Evolutionary conservation across 192 early-diverging fungal genomes (phyloP), one percentile per base, ranked within the genome.

Genomic region (Geranomyces michiganensis): DNA sequence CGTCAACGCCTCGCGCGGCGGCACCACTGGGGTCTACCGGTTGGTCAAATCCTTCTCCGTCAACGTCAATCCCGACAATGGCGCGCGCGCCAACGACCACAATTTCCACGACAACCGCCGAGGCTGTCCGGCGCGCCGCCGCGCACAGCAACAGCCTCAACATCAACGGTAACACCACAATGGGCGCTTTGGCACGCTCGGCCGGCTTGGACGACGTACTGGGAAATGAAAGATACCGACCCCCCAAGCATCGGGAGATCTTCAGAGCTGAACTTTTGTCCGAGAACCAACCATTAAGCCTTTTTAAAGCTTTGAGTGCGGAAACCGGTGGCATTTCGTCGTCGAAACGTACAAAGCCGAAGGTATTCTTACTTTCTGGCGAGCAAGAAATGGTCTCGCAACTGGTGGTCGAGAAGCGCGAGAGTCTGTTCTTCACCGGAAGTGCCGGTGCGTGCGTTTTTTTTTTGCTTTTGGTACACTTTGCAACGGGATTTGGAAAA

Each of bases 361-460:
- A 60, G 58, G 19, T 60, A 7, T 17, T 31, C 5, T 27, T 55
- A 36, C 51, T 75, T 6, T 78, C 79, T 0, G 53, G 31, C 0
- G 80, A 78, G 58, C 76, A 78, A 55, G 64, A 62, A 41, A 31
- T 47, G 41, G 77, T 82, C 12, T 53, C 76, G 48, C 21, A 65
- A 43, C 71, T 81, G 15, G 81, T 87, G 13, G 49, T 68, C 1
- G 36, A 73, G 1, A 65, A 72, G 13, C 73, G 75, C 22, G 44
- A 59, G 36, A 85, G 67, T 51, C 43, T 89, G 17, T 89, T 89
- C 65, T 89, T 82, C 62, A 89, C 87, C 1, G 87, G 87, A 32
- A 82, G 79, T 33, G 84, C 85, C 0, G 87, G 86, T 70, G 79
- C 73, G 56, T 67, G 51, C 51, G 24, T 41, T 41, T 3, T 41